These are phyloP conservation scores for Rhodofomes roseus DNA, from an alignment of 1,284 basidiomycete genomes.

Conservation along the genomic window DNA sequence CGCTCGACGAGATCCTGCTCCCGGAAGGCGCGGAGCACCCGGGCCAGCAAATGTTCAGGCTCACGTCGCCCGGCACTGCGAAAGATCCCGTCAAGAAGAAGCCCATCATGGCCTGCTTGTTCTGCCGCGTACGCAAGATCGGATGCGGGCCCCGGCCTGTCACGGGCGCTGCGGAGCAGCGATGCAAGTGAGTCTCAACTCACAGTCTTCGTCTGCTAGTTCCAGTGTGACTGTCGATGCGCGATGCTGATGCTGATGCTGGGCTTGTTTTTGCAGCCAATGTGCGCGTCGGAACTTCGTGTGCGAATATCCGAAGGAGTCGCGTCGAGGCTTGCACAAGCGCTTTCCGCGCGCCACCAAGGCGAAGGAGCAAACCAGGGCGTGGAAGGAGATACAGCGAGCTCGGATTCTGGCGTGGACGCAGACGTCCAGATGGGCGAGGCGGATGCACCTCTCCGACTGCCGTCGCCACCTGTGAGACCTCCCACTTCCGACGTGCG, in stretches of 20 bases:
- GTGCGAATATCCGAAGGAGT: slow-evolving; percentile 51
- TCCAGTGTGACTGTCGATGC: no score
- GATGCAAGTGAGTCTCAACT: slow-evolving; percentile 31
- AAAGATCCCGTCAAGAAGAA: slow-evolving; percentile 28
- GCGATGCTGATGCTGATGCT: slow-evolving; percentile 2
- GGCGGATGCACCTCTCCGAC: no score
- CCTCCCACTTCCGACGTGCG: background rate
- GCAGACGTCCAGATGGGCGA: background rate
- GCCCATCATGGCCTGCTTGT: slow-evolving; percentile 35
- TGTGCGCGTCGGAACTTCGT: slow-evolving; percentile 43
- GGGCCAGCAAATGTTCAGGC: slow-evolving; percentile 26
- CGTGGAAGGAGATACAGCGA: background rate
- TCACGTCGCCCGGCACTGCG: slow-evolving; percentile 11
- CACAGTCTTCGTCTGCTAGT: background rate
- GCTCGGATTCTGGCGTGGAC: background rate
- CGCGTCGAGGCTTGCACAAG: slow-evolving; percentile 48
- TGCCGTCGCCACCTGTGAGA: no score
- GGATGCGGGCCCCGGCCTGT: slow-evolving; percentile 33
- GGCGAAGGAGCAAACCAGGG: slow-evolving; percentile 18
- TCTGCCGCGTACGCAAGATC: slow-evolving; percentile 39
- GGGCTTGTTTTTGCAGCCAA: slow-evolving; percentile 32
- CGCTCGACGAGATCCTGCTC: slow-evolving; percentile 9
- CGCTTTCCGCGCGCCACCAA: slow-evolving; percentile 27
- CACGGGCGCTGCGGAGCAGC: slow-evolving; percentile 22
- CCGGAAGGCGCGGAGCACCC: slow-evolving; percentile 11